Percentiles rank a stretch among this genome's conserved stretches.
These are phyloP conservation scores for Sicyos edulis DNA, from an alignment of 306 rosid genomes.

Conservation along the genomic window DNA sequence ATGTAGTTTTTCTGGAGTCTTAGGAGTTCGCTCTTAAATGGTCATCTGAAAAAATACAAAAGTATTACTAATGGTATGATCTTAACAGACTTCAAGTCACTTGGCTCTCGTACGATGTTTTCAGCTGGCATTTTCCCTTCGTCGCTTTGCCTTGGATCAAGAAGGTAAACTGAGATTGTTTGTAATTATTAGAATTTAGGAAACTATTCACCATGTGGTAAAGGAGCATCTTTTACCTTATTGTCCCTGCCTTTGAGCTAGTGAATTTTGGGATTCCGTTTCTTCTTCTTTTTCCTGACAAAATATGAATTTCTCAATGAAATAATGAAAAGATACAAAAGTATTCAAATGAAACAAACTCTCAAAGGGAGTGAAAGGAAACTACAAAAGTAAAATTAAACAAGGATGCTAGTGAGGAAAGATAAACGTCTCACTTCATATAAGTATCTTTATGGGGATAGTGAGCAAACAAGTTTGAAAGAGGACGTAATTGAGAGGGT, in stretches of 20 bases:
- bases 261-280: background rate
- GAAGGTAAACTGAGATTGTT: constrained; percentile 48
- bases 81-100: constrained; percentile 60
- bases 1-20: constrained; percentile 12
- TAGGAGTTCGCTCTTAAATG: background rate
- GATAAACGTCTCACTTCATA: background rate
- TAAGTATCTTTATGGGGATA: background rate
- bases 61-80: background rate
- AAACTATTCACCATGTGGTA: constrained; percentile 4
- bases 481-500: background rate
- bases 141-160: constrained; percentile 52
- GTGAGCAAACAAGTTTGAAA: background rate
- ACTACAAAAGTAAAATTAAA: background rate
- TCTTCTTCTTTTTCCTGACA: background rate
- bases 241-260: background rate
- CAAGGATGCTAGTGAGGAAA: background rate
- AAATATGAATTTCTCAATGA: background rate
- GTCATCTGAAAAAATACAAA: background rate
- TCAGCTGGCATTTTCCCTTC: constrained; percentile 84
- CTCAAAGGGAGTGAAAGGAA: background rate
- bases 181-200: background rate
- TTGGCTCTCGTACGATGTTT: constrained; percentile 74
- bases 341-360: background rate
- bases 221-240: background rate
- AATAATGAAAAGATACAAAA: background rate